Percentiles rank a stretch among this genome's conserved stretches.
Evolutionary conservation across 1,284 basidiomycete species (phyloP).

Genomic region (Melampsora americana): DNA sequence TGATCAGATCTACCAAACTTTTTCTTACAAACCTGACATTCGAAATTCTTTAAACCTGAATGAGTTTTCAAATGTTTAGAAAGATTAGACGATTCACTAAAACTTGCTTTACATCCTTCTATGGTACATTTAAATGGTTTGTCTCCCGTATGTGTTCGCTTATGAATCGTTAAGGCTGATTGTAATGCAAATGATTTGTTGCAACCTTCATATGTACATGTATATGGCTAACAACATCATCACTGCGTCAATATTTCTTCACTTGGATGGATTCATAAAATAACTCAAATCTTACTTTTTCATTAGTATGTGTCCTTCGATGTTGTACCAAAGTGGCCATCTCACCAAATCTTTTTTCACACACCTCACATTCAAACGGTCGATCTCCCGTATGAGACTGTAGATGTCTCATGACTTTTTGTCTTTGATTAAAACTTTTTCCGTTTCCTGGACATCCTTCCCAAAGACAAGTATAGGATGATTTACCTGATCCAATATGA

Average conservation of each 20-base stretch:
- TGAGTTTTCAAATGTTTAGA: conserved; percentile 53
- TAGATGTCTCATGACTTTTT: conserved; percentile 53
- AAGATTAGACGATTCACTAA: conserved; percentile 53
- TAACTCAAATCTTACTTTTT: conserved; percentile 46
- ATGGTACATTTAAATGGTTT: conserved; percentile 52
- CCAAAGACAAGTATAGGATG: conserved; percentile 53
- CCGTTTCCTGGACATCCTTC: conserved; percentile 48
- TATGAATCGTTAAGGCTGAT: conserved; percentile 53
- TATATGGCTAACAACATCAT: conserved; percentile 49
- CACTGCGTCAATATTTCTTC: neutral
- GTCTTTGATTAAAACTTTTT: conserved; percentile 51
- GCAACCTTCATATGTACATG: conserved; percentile 53
- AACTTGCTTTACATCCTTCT: conserved; percentile 51
- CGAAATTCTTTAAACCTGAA: conserved; percentile 51
- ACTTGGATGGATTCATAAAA: neutral
- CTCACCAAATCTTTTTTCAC: conserved; percentile 51
- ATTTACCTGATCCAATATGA: conserved; percentile 53
- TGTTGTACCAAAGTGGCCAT: conserved; percentile 53
- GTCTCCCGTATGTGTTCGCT: conserved; percentile 51
- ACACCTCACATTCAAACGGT: conserved; percentile 50
- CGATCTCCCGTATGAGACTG: conserved; percentile 49
- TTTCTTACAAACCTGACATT: conserved; percentile 49
- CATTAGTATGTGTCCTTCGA: conserved; percentile 53
- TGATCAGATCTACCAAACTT: conserved; percentile 52
- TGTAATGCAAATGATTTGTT: conserved; percentile 52